Conservation (phyloP, 441 rosid species). For the Capsella rubella region DNA sequence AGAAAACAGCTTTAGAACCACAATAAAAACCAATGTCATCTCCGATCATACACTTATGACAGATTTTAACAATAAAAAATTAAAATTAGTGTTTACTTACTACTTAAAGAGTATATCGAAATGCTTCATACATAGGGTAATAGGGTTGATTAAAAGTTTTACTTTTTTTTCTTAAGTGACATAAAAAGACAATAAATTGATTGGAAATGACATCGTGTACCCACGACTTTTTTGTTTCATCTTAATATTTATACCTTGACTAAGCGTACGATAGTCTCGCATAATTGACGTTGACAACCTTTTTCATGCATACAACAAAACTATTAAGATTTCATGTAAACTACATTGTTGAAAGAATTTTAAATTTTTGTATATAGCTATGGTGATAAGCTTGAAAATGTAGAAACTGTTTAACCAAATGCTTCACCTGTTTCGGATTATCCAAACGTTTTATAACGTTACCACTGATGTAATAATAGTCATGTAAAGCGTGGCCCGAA, state of each 20-base stretch:
- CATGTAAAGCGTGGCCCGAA: background rate
- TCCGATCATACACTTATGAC: too few species aligned
- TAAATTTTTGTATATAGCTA: background rate
- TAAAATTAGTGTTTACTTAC: too few species aligned
- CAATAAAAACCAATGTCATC: too few species aligned
- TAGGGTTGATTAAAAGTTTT: too few species aligned
- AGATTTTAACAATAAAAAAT: too few species aligned
- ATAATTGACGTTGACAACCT: background rate
- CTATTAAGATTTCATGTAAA: background rate
- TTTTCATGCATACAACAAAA: background rate
- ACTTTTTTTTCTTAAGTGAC: too few species aligned
- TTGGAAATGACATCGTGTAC: constrained; percentile 21
- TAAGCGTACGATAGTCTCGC: background rate
- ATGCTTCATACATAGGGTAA: too few species aligned
- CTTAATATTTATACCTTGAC: background rate
- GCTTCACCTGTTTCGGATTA: background rate
- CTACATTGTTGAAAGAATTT: too few species aligned
- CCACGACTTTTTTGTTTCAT: background rate
- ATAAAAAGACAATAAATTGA: constrained; percentile 25
- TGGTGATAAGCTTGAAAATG: background rate
- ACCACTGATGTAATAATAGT: background rate
- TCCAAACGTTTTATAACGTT: background rate
- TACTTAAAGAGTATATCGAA: too few species aligned
- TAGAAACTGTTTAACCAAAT: background rate
- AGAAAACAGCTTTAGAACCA: too few species aligned